phyloP scores from a whole-genome alignment of 371 early-diverging fungal genomes.

The Lichtheimia corymbifera region DNA sequence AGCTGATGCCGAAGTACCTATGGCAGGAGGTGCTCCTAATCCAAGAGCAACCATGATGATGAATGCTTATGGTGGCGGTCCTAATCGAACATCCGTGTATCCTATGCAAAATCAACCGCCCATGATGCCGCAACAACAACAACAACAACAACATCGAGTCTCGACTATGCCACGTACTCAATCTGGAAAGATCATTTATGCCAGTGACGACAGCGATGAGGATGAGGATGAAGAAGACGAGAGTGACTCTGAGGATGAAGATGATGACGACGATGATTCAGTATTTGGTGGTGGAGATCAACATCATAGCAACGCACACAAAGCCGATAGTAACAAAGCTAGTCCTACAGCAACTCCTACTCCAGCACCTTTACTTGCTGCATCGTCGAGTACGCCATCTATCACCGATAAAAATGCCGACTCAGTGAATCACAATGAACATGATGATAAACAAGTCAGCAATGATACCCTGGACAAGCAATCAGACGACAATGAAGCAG shows the following conservation, averaged over 20 bases:
- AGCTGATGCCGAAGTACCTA: slow-evolving; percentile 6
- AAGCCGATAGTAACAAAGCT: background rate
- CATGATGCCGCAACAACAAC: slow-evolving; percentile 10
- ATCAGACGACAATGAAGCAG: slow-evolving; percentile 9
- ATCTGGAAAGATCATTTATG: slow-evolving; percentile 28
- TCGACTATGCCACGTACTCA: slow-evolving; percentile 11
- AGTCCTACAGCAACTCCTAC: slow-evolving; percentile 3
- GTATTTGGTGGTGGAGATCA: slow-evolving; percentile 13
- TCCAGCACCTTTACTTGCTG: background rate
- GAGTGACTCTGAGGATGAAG: slow-evolving; percentile 8
- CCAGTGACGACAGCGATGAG: slow-evolving; percentile 42
- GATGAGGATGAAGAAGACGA: slow-evolving; percentile 30
- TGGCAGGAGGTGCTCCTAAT: background rate
- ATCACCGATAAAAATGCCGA: slow-evolving; percentile 4
- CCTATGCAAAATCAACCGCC: background rate
- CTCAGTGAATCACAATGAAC: background rate
- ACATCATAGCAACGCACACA: background rate
- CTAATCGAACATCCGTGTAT: slow-evolving; percentile 8
- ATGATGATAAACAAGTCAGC: slow-evolving; percentile 11
- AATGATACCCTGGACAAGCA: background rate
- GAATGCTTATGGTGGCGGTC: background rate
- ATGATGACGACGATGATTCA: slow-evolving; percentile 25
- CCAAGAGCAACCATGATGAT: slow-evolving; percentile 16
- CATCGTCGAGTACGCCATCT: background rate
- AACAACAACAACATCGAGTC: slow-evolving; percentile 11